phyloP scores from a whole-genome alignment of 768 basidiomycete genomes.

The Ephemerocybe angulata region DNA sequence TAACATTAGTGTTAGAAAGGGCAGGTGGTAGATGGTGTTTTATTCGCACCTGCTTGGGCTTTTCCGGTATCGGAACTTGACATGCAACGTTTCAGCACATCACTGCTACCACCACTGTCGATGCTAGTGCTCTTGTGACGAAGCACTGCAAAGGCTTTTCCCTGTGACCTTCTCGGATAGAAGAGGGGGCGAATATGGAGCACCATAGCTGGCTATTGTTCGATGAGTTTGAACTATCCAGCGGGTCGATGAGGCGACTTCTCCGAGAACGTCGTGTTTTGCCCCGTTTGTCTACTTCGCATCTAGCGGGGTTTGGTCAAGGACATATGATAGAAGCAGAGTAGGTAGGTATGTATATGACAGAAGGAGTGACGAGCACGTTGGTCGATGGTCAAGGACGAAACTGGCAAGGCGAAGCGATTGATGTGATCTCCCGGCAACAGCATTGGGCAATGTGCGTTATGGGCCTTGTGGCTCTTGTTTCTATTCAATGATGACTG shows the following conservation, averaged over 20 bases:
- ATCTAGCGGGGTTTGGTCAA: not conserved
- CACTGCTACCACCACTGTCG: too few relatives aligned
- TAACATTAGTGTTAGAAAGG: constrained; percentile 2
- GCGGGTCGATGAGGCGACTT: not conserved
- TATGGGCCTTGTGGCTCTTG: too few relatives aligned
- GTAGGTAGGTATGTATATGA: not conserved
- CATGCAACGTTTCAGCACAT: too few relatives aligned
- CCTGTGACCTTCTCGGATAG: too few relatives aligned
- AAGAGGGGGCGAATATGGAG: too few relatives aligned
- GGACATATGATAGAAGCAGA: not conserved
- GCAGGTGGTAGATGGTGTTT: not conserved
- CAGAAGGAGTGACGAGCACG: constrained; percentile 12
- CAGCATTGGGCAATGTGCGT: too few relatives aligned
- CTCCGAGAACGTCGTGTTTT: not conserved
- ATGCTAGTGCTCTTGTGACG: too few relatives aligned
- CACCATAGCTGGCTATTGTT: not conserved
- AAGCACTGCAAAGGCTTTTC: too few relatives aligned
- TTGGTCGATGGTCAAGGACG: constrained; percentile 1
- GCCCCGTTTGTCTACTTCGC: not conserved
- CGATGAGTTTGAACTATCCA: not conserved
- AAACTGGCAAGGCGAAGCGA: not conserved
- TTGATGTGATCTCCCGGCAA: not conserved
- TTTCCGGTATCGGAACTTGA: too few relatives aligned
- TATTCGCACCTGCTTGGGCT: not conserved
- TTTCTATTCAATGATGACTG: too few relatives aligned